Evolutionary conservation across 805 yeast genomes (phyloP), one percentile per base, ranked within the genome.

Genomic region (Ogataea nonfermentans): DNA sequence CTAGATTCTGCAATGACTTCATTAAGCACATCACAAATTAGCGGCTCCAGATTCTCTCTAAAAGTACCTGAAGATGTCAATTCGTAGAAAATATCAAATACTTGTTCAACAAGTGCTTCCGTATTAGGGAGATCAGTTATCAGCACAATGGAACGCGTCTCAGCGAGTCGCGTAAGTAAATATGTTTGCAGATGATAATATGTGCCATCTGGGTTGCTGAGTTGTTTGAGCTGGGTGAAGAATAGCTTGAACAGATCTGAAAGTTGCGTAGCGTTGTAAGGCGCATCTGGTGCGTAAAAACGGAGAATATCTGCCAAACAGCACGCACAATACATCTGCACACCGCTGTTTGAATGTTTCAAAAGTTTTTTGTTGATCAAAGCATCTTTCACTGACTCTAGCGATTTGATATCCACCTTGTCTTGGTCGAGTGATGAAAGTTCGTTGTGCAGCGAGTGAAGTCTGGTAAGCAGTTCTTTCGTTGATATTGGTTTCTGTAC

Each of bases 271-370:
- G 79, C 78, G 2, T 84, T 77, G 60, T 74, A 89, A 4, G 97
- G 96, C 6, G 96, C 95, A 56, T 89, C 86, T 0, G 96, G 96
- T 0, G 95, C 96, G 53, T 73, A 82, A 11, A 90, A 59, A 42
- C 95, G 68, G 29, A 89, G 61, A 8, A 90, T 67, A 56, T 89
- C 95, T 5, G 88, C 71, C 6, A 88, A 47, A 47, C 93, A 80
- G 53, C 95, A 82, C 6, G 93, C 79, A 1, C 74, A 74, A 42
- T 69, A 76, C 0, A 90, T 78, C 48, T 79, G 83, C 6, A 89
- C 78, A 4, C 91, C 93, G 3, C 57, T 43, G 53, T 86, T 87
- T 34, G 76, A 70, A 53, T 81, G 82, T 24, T 64, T 67, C 2
- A 84, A 44, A 10, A 86, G 63, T 49, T 82, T 85, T 41, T 70